These are phyloP conservation scores for Pythium dissotocum DNA, from an alignment of 352 stramenopile genomes.

Conservation along the genomic window DNA sequence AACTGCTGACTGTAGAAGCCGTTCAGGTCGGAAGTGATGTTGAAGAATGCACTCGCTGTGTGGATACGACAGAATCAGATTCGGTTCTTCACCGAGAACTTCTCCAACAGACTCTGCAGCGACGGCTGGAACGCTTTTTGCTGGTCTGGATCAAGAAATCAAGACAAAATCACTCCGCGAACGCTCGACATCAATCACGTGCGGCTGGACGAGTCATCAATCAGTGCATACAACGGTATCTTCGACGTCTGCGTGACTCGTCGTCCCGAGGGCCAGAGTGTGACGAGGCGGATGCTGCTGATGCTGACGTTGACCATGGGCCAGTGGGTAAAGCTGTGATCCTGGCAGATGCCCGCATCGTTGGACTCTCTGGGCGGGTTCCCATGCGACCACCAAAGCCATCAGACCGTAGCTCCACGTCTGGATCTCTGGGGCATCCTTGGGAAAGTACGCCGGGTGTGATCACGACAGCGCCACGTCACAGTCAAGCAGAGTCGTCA, in stretches of 20 bases:
- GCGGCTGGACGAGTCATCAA: not conserved
- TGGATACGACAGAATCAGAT: not conserved
- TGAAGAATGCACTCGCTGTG: not conserved
- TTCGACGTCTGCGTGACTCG: not conserved
- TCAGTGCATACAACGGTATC: not conserved
- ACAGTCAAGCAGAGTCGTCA: not conserved
- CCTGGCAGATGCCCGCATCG: not conserved
- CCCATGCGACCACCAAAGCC: not conserved
- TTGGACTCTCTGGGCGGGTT: not conserved
- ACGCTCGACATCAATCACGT: not conserved
- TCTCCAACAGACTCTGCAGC: not conserved
- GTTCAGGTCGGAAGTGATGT: not conserved
- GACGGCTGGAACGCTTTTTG: not conserved
- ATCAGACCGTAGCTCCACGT: not conserved
- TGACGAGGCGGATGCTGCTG: not conserved
- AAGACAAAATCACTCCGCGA: not conserved
- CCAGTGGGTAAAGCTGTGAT: no score
- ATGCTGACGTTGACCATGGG: no score
- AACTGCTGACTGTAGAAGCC: not conserved
- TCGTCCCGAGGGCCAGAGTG: not conserved
- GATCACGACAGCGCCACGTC: not conserved
- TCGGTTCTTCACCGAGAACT: not conserved
- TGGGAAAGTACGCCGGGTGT: not conserved
- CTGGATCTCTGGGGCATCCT: not conserved
- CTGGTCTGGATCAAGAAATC: not conserved